Evolutionary conservation across 1,284 basidiomycete species (phyloP).

Genomic region (Ustilago nuda): DNA sequence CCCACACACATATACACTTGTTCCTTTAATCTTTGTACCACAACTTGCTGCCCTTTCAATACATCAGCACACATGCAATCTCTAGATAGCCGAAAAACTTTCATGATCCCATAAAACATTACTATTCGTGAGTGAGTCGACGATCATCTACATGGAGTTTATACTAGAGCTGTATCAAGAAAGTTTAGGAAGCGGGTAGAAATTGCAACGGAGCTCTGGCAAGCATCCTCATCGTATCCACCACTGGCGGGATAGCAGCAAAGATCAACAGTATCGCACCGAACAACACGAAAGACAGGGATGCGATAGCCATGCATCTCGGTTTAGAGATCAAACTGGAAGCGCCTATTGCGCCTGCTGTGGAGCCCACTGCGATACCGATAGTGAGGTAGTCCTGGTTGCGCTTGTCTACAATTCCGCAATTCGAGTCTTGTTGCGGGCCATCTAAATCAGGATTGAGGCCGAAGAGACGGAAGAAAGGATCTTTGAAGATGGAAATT

Average conservation of each 20-base stretch:
- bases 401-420: background rate
- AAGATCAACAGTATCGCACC: constrained; percentile 56
- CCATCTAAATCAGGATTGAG: constrained; percentile 34
- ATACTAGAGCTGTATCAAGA: too few relatives aligned
- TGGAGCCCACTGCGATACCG: constrained; percentile 60
- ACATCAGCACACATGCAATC: too few relatives aligned
- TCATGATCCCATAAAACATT: too few relatives aligned
- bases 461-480: constrained; percentile 52
- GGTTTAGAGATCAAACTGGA: constrained; percentile 52
- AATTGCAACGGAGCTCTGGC: constrained; percentile 20
- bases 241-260: constrained; percentile 56
- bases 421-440: background rate
- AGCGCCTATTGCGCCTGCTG: constrained; percentile 61
- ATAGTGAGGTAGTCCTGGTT: constrained; percentile 50
- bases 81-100: too few relatives aligned
- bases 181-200: constrained; percentile 6
- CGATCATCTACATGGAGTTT: too few relatives aligned
- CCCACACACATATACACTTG: background rate
- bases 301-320: constrained; percentile 57
- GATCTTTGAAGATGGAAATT: constrained; percentile 59
- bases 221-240: constrained; percentile 29
- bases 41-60: background rate
- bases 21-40: constrained; percentile 6
- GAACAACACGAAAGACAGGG: constrained; percentile 56
- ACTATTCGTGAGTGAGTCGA: background rate